Conservation (phyloP, 495 filamentous ascomycete genomes). For the Podospora anserina region DNA sequence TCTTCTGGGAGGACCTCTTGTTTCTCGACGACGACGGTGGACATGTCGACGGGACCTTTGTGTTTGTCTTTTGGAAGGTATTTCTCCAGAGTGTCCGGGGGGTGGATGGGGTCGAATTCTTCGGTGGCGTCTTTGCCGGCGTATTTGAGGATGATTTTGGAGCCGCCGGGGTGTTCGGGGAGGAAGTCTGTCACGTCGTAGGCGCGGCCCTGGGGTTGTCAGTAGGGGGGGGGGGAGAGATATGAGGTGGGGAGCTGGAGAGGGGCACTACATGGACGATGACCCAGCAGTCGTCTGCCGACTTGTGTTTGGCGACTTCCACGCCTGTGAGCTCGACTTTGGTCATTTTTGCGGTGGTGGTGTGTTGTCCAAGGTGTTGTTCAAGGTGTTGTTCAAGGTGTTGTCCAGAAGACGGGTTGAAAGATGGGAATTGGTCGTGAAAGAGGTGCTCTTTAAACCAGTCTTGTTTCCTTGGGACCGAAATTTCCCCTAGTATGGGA, state of each 20-base stretch:
- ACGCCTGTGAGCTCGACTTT: slow-evolving; percentile 52
- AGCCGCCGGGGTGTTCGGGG: slow-evolving; percentile 73
- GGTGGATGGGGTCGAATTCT: slow-evolving; percentile 79
- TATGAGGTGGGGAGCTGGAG: neutral
- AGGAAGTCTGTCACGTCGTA: slow-evolving; percentile 81
- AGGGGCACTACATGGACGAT: slow-evolving; percentile 58
- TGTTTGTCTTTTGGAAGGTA: slow-evolving; percentile 85
- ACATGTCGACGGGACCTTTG: slow-evolving; percentile 87
- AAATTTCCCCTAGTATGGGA: neutral
- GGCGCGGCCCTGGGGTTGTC: slow-evolving; percentile 43
- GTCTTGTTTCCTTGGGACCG: neutral
- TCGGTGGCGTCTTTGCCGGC: slow-evolving; percentile 84
- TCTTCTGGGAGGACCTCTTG: slow-evolving; percentile 74
- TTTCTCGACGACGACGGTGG: slow-evolving; percentile 70
- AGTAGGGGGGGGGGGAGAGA: too few species aligned
- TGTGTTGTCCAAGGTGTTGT: neutral
- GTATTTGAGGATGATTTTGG: slow-evolving; percentile 76
- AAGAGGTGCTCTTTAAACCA: neutral
- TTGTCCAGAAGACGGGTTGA: neutral
- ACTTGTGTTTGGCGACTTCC: slow-evolving; percentile 67
- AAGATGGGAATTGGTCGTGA: neutral
- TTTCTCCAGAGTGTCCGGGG: slow-evolving; percentile 71
- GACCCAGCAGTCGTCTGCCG: slow-evolving; percentile 71
- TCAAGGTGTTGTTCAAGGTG: too few species aligned
- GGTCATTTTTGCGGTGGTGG: neutral